A percentile compares a stretch with the other conserved stretches of the same genome.
These are phyloP conservation scores for Hypoxylon lenormandii DNA, from an alignment of 495 filamentous ascomycete genomes.

Conservation along the genomic window DNA sequence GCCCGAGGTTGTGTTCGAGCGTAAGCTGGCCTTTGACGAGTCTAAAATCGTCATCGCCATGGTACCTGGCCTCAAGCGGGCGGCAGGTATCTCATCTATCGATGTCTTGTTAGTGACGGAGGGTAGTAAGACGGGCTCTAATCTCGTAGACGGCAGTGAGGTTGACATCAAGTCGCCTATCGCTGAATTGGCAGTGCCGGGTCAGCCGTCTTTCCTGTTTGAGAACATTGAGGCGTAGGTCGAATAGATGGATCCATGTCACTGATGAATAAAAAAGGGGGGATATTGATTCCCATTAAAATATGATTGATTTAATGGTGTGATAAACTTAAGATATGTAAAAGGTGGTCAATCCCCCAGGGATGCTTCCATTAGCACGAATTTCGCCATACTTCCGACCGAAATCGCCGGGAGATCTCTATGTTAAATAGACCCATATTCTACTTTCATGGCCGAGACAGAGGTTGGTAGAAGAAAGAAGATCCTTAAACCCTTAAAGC, in stretches of 20 bases:
- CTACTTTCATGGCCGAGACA: no score
- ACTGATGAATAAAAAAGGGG: neutral
- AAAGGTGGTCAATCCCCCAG: neutral
- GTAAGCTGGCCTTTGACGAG: constrained; percentile 89
- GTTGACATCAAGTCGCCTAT: constrained; percentile 67
- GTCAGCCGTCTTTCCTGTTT: constrained; percentile 80
- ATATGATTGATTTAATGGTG: neutral
- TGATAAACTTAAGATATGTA: neutral
- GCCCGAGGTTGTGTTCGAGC: constrained; percentile 75
- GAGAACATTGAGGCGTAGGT: constrained; percentile 63
- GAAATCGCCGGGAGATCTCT: no score
- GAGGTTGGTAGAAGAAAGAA: no score
- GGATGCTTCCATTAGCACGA: neutral
- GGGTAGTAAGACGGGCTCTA: constrained; percentile 72
- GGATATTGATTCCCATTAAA: neutral
- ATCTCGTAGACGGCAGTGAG: constrained; percentile 63
- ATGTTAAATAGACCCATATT: no score
- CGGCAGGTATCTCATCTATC: constrained; percentile 71
- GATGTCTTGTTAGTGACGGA: constrained; percentile 75
- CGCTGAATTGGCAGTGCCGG: constrained; percentile 80
- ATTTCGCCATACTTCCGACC: no score
- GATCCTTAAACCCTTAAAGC: no score
- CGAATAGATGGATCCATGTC: constrained; percentile 9
- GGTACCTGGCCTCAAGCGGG: constrained; percentile 65
- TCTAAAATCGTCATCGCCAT: constrained; percentile 71